Evolutionary conservation across 1,139 yeast genomes (phyloP).

Genomic region (Fermentozyma sake): DNA sequence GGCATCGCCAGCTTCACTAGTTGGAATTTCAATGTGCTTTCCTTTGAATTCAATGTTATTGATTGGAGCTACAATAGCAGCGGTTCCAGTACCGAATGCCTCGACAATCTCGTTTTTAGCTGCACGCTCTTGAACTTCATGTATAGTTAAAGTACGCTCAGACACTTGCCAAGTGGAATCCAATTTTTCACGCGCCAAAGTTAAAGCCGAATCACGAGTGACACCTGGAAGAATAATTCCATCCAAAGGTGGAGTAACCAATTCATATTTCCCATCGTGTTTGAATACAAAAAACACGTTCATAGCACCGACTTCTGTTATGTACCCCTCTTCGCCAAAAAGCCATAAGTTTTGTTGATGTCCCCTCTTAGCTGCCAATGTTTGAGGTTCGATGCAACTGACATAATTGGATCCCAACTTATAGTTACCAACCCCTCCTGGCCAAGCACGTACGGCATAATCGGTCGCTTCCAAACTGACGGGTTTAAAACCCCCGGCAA

Average conservation of each 20-base stretch:
- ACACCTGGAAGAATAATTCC: constrained; percentile 97
- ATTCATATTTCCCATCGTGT: constrained; percentile 77
- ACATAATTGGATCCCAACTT: constrained; percentile 98
- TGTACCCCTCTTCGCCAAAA: constrained; percentile 82
- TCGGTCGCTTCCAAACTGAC: constrained; percentile 91
- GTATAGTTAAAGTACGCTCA: constrained; percentile 34
- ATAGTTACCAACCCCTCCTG: constrained; percentile 95
- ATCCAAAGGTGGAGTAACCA: constrained; percentile 93
- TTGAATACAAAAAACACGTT: constrained; percentile 84
- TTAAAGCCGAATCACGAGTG: constrained; percentile 84
- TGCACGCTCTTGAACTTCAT: constrained; percentile 29
- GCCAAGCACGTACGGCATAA: constrained; percentile 97
- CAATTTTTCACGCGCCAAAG: constrained; percentile 70
- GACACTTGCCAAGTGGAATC: constrained; percentile 57
- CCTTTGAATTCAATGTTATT: constrained; percentile 29
- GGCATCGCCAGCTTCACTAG: constrained; percentile 17
- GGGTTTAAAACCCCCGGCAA: constrained; percentile 89
- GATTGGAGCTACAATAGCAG: constrained; percentile 38
- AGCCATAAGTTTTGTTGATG: constrained; percentile 96
- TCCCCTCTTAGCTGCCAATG: constrained; percentile 82
- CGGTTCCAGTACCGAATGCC: constrained; percentile 42
- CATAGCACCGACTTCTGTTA: constrained; percentile 98
- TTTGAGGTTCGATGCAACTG: constrained; percentile 87
- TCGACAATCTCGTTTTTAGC: constrained; percentile 34
- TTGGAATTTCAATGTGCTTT: constrained; percentile 27